phyloP scores from a whole-genome alignment of 2,329 filamentous ascomycete genomes.

The Stagonosporopsis rhizophila region DNA sequence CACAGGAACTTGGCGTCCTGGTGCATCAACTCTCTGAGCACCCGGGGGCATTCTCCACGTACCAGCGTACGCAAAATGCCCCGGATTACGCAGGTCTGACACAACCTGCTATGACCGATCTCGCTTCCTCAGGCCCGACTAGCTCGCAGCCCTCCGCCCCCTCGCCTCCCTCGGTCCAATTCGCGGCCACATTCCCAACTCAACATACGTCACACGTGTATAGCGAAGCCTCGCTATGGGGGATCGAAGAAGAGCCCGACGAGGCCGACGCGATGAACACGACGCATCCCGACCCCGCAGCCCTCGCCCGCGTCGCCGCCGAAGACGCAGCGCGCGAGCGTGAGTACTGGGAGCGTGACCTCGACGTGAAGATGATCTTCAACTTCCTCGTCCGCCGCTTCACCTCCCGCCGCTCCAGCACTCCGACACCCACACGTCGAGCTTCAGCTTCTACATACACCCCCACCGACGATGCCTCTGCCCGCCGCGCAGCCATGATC shows the following conservation, averaged over 20 bases:
- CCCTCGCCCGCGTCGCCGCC: slow-evolving; percentile 28
- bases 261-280: slow-evolving; percentile 54
- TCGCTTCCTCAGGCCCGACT: slow-evolving; percentile 31
- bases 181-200: slow-evolving; percentile 56
- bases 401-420: slow-evolving; percentile 44
- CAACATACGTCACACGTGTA: slow-evolving; percentile 44
- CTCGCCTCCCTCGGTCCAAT: slow-evolving; percentile 52
- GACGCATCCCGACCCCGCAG: slow-evolving; percentile 39
- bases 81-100: slow-evolving; percentile 79
- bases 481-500: slow-evolving; percentile 80
- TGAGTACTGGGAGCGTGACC: slow-evolving; percentile 91
- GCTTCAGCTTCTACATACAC: slow-evolving; percentile 36
- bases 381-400: slow-evolving; percentile 61
- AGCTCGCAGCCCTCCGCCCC: slow-evolving; percentile 40
- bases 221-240: slow-evolving; percentile 67
- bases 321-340: slow-evolving; percentile 56
- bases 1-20: slow-evolving; percentile 82
- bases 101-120: slow-evolving; percentile 51
- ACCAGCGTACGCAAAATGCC: slow-evolving; percentile 64
- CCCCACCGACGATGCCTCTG: slow-evolving; percentile 47
- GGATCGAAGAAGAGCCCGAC: slow-evolving; percentile 68
- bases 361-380: slow-evolving; percentile 92
- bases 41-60: slow-evolving; percentile 87
- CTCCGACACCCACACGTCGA: slow-evolving; percentile 27
- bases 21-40: slow-evolving; percentile 85